Evolutionary conservation across 139 green algal genomes (phyloP).

Genomic region (Medakamo hakoo): DNA sequence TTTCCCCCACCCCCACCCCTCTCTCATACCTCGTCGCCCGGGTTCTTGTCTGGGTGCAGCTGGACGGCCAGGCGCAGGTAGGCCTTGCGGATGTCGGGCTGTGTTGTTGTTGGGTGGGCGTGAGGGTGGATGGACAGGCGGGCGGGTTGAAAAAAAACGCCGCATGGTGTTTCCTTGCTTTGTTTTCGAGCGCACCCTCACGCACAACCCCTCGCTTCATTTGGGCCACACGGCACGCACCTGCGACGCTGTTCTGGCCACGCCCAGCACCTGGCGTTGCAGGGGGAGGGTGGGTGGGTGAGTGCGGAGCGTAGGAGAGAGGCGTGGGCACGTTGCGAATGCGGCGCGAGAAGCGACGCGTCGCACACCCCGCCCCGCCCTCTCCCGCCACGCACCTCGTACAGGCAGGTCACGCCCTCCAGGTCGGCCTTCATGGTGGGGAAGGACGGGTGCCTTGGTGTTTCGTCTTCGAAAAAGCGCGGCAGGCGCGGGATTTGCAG

Average conservation of each 20-base stretch:
- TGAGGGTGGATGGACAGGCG: neutral
- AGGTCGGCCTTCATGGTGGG: conserved; percentile 2
- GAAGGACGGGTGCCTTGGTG: too few species aligned
- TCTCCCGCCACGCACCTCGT: conserved; percentile 13
- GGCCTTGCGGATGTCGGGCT: conserved; percentile 60
- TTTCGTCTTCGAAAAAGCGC: too few species aligned
- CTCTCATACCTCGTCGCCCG: conserved; percentile 30
- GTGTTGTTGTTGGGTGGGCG: neutral
- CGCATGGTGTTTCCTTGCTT: conserved; percentile 14
- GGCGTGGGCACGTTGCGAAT: neutral
- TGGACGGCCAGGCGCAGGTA: conserved; percentile 70
- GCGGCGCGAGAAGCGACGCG: neutral
- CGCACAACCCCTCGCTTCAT: too few species aligned
- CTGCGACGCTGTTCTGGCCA: conserved; percentile 33
- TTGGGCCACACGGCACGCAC: too few species aligned
- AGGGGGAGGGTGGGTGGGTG: neutral
- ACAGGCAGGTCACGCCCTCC: conserved; percentile 16
- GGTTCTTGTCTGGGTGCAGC: conserved; percentile 88
- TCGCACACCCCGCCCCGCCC: neutral
- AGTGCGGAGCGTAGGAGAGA: neutral
- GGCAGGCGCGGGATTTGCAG: too few species aligned
- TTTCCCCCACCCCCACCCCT: neutral
- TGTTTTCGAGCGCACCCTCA: neutral
- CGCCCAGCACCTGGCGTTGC: conserved; percentile 32
- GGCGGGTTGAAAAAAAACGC: neutral